Evolutionary conservation across 768 basidiomycete genomes (phyloP), one percentile per base, ranked within the genome.

Genomic region (Leccinum sublutescens): DNA sequence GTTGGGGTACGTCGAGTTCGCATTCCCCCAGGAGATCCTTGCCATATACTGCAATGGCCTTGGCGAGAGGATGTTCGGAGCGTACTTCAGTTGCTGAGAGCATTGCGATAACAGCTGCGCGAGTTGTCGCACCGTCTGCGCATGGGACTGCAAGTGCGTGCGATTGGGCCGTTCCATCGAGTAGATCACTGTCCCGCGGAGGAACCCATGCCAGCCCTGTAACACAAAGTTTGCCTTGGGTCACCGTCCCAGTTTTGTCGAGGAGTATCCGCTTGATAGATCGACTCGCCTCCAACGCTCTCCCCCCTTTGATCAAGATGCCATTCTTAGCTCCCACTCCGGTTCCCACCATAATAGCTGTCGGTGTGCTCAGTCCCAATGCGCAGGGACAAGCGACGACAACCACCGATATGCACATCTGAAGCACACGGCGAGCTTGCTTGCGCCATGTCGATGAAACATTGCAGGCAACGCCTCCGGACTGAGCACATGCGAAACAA

Each of bases 361-460:
- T 98, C 1, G 97, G 97, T 0, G 96, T 98, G 56, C 92, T 93
- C 59, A 98, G 81, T 5, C 96, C 97, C 34, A 99, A 82, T 0
- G 97, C 96, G 71, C 97, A 99, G 0, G 97, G 97, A 73, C 97
- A 99, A 21, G 97, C 96, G 54, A 99, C 95, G 52, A 99, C 97
- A 59, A 99, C 84, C 62, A 98, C 97, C 43, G 92, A 95, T 70
- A 98, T 99, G 73, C 96, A 98, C 68, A 99, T 87, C 77, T 96
- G 94, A 99, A 79, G 71, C 95, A 98, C 14, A 96, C 89, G 7
- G 92, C 91, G 59, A 98, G 78, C 68, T 89, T 90, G 68, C 85
- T 91, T 40, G 91, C 83, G 5, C 95, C 96, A 34, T 91, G 86
- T 23, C 79, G 80, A 65, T 83, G 85, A 82, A 99, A 99, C 81